Percentiles rank a stretch among this genome's conserved stretches.
phyloP scores from a whole-genome alignment of 1,139 yeast genomes.

The Ogataea hybrid region DNA sequence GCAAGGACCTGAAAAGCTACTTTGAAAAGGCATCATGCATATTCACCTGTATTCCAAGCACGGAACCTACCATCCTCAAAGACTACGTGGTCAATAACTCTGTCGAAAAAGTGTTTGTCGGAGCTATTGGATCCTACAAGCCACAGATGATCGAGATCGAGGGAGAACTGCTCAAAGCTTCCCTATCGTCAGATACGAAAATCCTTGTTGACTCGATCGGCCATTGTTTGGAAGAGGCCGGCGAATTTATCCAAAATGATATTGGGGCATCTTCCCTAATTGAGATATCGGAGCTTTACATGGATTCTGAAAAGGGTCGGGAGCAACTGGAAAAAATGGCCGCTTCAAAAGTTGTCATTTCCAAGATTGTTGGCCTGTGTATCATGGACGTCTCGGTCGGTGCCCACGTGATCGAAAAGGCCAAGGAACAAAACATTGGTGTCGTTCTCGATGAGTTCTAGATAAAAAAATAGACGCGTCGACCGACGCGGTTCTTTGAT shows the following conservation, averaged over 20 bases:
- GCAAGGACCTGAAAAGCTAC: slow-evolving; percentile 22
- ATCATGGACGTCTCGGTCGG: slow-evolving; percentile 60
- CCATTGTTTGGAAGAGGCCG: slow-evolving; percentile 60
- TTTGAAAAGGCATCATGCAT: slow-evolving; percentile 41
- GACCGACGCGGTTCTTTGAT: slow-evolving; percentile 4
- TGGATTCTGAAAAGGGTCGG: slow-evolving; percentile 3
- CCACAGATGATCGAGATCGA: slow-evolving; percentile 70
- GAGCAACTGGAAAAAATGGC: slow-evolving; percentile 13
- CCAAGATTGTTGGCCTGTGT: slow-evolving; percentile 58
- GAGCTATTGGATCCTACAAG: slow-evolving; percentile 66
- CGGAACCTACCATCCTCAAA: slow-evolving; percentile 43
- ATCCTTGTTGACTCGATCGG: slow-evolving; percentile 60
- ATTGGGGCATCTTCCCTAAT: slow-evolving; percentile 39
- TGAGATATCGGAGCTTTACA: slow-evolving; percentile 43
- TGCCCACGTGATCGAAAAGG: slow-evolving; percentile 28
- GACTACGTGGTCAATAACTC: slow-evolving; percentile 35
- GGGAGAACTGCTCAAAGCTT: slow-evolving; percentile 37
- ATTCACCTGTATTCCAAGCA: slow-evolving; percentile 61
- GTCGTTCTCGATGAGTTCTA: slow-evolving; percentile 28
- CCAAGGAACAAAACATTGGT: slow-evolving; percentile 29
- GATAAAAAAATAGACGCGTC: slow-evolving; percentile 6
- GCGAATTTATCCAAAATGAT: slow-evolving; percentile 53
- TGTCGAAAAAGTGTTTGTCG: slow-evolving; percentile 43
- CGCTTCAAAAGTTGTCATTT: slow-evolving; percentile 38
- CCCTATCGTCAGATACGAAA: slow-evolving; percentile 34